These are phyloP conservation scores for Globisporangium cystogenes DNA, from an alignment of 352 stramenopile species.

Conservation along the genomic window DNA sequence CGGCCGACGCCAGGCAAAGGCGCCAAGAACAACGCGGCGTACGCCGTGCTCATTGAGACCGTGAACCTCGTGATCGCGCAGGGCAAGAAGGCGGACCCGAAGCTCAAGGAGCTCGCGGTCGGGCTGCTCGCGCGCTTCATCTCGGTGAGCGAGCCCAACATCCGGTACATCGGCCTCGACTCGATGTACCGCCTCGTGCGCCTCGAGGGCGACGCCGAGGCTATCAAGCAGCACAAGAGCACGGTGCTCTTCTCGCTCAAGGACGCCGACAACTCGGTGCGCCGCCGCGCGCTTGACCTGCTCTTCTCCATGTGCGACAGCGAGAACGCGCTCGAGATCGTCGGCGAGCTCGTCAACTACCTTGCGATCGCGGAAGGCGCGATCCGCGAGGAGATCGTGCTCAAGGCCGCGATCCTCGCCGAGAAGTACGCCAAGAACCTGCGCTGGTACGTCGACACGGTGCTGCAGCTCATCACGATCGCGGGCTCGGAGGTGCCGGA, in stretches of 20 bases:
- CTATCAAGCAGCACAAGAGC: constrained; percentile 93
- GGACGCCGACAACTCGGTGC: constrained; percentile 95
- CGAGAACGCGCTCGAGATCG: constrained; percentile 94
- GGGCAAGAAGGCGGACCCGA: constrained; percentile 79
- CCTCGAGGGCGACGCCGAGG: constrained; percentile 73
- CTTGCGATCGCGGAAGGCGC: constrained; percentile 89
- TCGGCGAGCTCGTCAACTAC: constrained; percentile 95
- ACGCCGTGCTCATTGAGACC: constrained; percentile 96
- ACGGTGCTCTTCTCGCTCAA: constrained; percentile 96
- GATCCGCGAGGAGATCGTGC: constrained; percentile 95
- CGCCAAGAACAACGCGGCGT: constrained; percentile 95
- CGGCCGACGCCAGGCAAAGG: constrained; percentile 76
- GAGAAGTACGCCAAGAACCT: constrained; percentile 97
- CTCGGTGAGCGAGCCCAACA: constrained; percentile 96
- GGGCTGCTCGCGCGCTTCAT: constrained; percentile 96
- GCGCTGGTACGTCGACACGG: constrained; percentile 97
- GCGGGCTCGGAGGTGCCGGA: constrained; percentile 91
- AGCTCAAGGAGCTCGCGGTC: constrained; percentile 90
- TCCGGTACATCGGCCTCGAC: constrained; percentile 96
- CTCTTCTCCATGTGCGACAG: constrained; percentile 98
- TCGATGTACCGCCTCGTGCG: constrained; percentile 95
- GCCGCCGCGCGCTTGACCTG: constrained; percentile 93
- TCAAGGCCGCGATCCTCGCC: constrained; percentile 98
- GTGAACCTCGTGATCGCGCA: constrained; percentile 97
- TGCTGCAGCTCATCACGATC: constrained; percentile 96